A percentile compares a stretch with the other conserved stretches of the same genome.
phyloP scores from a whole-genome alignment of 192 early-diverging fungal genomes.

The Coemansia sp. region DNA sequence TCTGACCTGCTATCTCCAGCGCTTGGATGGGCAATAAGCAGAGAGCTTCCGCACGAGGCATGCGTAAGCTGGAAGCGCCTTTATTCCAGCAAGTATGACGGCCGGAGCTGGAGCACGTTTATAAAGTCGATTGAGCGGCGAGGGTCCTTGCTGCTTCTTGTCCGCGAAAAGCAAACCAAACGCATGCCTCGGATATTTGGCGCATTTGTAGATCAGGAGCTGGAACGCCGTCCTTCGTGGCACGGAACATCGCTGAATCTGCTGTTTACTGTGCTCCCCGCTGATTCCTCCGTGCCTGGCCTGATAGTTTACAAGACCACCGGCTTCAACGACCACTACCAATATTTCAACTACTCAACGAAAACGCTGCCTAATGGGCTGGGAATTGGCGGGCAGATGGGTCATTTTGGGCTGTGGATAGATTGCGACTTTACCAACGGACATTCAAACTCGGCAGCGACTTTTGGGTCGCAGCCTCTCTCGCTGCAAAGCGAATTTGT shows the following conservation, averaged over 20 bases:
- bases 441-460: constrained; percentile 64
- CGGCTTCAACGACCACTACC: constrained; percentile 65
- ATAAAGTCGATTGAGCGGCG: constrained; percentile 21
- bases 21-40: constrained; percentile 18
- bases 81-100: constrained; percentile 35
- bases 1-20: constrained; percentile 18
- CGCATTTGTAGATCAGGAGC: constrained; percentile 61
- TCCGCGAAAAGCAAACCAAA: constrained; percentile 25
- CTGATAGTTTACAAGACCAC: constrained; percentile 25
- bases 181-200: constrained; percentile 65
- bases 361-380: constrained; percentile 73
- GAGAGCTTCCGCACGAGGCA: constrained; percentile 29
- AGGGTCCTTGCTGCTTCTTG: constrained; percentile 35
- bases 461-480: constrained; percentile 60
- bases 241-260: constrained; percentile 61
- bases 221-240: constrained; percentile 59
- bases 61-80: constrained; percentile 23
- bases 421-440: constrained; percentile 60
- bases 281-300: constrained; percentile 1
- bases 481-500: constrained; percentile 56
- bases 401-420: constrained; percentile 72
- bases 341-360: constrained; percentile 71
- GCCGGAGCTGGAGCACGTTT: constrained; percentile 51
- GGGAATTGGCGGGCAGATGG: constrained; percentile 73
- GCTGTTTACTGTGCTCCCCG: constrained; percentile 51